Evolutionary conservation across 1,284 basidiomycete genomes (phyloP).

Genomic region (Ganoderma resinaceum): DNA sequence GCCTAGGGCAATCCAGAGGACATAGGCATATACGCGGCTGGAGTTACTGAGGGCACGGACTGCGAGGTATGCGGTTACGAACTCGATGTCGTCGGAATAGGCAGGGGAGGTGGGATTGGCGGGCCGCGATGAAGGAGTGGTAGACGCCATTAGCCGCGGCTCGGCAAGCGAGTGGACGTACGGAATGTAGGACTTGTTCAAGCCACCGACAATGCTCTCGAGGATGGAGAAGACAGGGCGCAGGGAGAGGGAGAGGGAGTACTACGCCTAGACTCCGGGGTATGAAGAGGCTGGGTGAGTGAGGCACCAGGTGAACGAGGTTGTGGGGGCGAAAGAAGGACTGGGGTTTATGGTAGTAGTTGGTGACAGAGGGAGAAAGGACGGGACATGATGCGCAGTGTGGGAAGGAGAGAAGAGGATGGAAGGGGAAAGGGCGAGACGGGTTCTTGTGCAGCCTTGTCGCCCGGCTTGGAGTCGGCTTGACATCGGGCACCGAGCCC

Average conservation of each 20-base stretch:
- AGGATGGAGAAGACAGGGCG: not conserved
- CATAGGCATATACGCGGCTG: constrained; percentile 61
- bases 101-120: constrained; percentile 55
- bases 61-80: constrained; percentile 62
- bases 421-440: not conserved
- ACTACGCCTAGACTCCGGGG: not conserved
- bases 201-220: not conserved
- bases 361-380: constrained; percentile 1
- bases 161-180: constrained; percentile 6
- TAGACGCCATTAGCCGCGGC: constrained; percentile 19
- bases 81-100: constrained; percentile 53
- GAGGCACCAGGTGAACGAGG: not conserved
- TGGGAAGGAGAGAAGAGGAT: constrained; percentile 1
- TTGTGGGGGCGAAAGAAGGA: not conserved
- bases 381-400: not conserved
- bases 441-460: not conserved
- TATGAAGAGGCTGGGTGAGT: not conserved
- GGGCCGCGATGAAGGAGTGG: constrained; percentile 32
- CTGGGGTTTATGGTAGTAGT: constrained; percentile 4
- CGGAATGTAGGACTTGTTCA: constrained; percentile 13
- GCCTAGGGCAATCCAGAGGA: constrained; percentile 59
- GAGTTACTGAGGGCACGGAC: constrained; percentile 58
- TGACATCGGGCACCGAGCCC: not conserved
- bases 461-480: not conserved
- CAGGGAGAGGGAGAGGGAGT: not conserved